phyloP scores from a whole-genome alignment of 495 filamentous ascomycete species.

The Trypethelium eluteriae region DNA sequence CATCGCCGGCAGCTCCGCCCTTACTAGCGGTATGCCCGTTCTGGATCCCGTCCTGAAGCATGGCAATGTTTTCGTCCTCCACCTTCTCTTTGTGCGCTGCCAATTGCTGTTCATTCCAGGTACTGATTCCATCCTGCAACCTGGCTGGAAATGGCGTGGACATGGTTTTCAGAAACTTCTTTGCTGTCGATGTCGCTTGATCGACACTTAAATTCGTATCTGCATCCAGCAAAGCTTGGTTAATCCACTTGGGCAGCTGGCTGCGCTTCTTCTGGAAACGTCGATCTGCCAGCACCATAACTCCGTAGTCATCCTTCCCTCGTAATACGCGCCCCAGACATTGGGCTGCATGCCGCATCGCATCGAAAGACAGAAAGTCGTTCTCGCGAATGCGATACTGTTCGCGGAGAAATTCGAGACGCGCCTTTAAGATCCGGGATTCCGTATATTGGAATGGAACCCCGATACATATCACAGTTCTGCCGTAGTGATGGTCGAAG shows the following conservation, averaged over 20 bases:
- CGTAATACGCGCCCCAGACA: slow-evolving; percentile 91
- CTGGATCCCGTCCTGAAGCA: slow-evolving; percentile 26
- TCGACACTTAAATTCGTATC: slow-evolving; percentile 88
- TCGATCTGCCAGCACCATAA: slow-evolving; percentile 94
- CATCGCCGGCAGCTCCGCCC: slow-evolving; percentile 17
- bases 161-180: slow-evolving; percentile 85
- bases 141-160: slow-evolving; percentile 74
- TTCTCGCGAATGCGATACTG: slow-evolving; percentile 96
- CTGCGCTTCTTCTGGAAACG: slow-evolving; percentile 81
- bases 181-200: slow-evolving; percentile 82
- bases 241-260: slow-evolving; percentile 97
- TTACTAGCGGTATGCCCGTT: slow-evolving; percentile 15
- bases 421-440: slow-evolving; percentile 90
- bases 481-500: slow-evolving; percentile 98
- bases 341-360: slow-evolving; percentile 96
- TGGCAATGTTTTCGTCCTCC: slow-evolving; percentile 53
- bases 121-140: slow-evolving; percentile 85
- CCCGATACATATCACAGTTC: slow-evolving; percentile 92
- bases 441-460: slow-evolving; percentile 99
- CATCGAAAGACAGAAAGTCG: slow-evolving; percentile 97
- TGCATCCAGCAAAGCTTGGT: slow-evolving; percentile 71
- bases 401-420: slow-evolving; percentile 91
- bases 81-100: slow-evolving; percentile 68
- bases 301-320: slow-evolving; percentile 96
- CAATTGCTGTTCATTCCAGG: slow-evolving; percentile 77